Evolutionary conservation across 139 green algal species (phyloP).

Genomic region (Pseudopediastrum boryanum): DNA sequence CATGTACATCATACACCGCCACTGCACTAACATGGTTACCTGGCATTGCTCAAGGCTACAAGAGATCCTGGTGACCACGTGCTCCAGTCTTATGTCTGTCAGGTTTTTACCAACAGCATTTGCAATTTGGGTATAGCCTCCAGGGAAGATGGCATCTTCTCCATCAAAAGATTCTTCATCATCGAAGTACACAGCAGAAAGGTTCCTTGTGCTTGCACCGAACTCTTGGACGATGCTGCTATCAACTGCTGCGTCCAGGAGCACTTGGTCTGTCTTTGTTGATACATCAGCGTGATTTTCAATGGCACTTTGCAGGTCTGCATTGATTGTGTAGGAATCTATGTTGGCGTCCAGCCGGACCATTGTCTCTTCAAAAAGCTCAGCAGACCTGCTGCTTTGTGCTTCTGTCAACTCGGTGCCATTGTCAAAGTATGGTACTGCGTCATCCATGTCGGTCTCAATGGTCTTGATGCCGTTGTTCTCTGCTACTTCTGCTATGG

Average conservation of each 20-base stretch:
- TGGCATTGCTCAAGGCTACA: background rate
- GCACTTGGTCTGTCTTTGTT: background rate
- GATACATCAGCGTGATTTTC: background rate
- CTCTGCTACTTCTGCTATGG: background rate
- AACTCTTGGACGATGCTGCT: background rate
- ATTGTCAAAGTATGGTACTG: too few species aligned
- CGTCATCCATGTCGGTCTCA: too few species aligned
- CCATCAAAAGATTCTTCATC: background rate
- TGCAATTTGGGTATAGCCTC: slow-evolving; percentile 4
- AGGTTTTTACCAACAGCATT: background rate
- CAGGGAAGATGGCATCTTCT: slow-evolving; percentile 4
- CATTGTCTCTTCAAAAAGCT: background rate
- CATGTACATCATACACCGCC: background rate
- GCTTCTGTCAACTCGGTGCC: background rate
- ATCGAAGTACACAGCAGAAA: slow-evolving; percentile 16
- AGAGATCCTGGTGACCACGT: background rate
- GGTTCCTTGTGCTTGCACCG: background rate
- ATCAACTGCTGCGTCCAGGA: slow-evolving; percentile 3
- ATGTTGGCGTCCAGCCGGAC: background rate
- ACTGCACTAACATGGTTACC: background rate
- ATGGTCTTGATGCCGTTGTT: background rate
- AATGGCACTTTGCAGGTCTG: background rate
- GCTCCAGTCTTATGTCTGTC: background rate
- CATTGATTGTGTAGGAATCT: background rate
- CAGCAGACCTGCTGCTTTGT: background rate